These are phyloP conservation scores for Mucor lusitanicus DNA, from an alignment of 371 early-diverging fungal genomes.

Conservation along the genomic window DNA sequence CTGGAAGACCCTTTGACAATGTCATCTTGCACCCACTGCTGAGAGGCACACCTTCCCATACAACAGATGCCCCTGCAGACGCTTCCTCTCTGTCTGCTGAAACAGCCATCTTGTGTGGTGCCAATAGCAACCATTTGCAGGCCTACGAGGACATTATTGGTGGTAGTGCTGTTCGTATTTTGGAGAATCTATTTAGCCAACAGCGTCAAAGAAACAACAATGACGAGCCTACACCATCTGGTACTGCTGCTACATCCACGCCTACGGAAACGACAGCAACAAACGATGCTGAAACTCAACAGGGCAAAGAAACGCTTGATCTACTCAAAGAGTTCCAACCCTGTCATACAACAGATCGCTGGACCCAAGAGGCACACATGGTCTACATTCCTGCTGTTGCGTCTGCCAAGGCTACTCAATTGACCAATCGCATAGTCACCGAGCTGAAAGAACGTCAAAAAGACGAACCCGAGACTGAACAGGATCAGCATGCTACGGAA, in stretches of 20 bases:
- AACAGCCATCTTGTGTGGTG: conserved; percentile 8
- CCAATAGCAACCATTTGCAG: conserved; percentile 21
- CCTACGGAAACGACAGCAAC: conserved; percentile 1
- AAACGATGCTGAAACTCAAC: conserved; percentile 3
- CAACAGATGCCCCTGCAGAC: not conserved
- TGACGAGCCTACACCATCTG: conserved; percentile 17
- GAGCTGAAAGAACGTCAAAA: not conserved
- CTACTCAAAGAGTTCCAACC: conserved; percentile 61
- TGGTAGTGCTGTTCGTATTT: conserved; percentile 63
- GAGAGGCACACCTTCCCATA: conserved; percentile 1
- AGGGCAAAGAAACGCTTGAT: conserved; percentile 15
- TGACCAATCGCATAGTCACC: conserved; percentile 15
- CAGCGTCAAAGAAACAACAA: conserved; percentile 6
- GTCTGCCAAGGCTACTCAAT: conserved; percentile 49
- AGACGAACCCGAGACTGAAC: not conserved
- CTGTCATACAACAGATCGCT: conserved; percentile 73
- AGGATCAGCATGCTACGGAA: not conserved
- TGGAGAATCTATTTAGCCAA: conserved; percentile 55
- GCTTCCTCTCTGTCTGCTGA: not conserved
- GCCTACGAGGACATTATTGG: conserved; percentile 74
- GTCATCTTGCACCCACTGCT: conserved; percentile 26
- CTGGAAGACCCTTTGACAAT: conserved; percentile 16
- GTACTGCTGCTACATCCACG: not conserved
- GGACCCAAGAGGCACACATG: conserved; percentile 81
- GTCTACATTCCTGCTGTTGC: conserved; percentile 60